Conservation (phyloP, 2,329 filamentous ascomycete species). For the Microsporum ferrugineum region DNA sequence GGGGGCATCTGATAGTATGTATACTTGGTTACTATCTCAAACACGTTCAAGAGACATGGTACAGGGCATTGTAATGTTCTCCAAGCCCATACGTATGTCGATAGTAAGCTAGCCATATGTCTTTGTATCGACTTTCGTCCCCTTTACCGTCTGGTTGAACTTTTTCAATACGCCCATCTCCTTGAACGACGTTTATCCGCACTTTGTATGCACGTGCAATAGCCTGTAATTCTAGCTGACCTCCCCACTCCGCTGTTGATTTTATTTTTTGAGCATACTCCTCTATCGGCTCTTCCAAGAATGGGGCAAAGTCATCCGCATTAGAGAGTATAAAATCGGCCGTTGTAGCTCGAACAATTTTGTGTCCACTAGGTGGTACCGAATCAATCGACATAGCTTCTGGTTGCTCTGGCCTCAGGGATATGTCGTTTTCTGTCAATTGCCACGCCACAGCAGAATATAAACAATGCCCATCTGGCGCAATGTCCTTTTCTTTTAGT, state of each 20-base stretch:
- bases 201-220: conserved; percentile 70
- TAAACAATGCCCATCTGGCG: conserved; percentile 86
- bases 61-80: conserved; percentile 92
- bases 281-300: conserved; percentile 69
- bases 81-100: conserved; percentile 85
- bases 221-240: conserved; percentile 78
- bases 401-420: conserved; percentile 19
- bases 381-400: not conserved
- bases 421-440: conserved; percentile 43
- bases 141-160: conserved; percentile 46
- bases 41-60: conserved; percentile 31
- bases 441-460: conserved; percentile 89
- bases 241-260: conserved; percentile 91
- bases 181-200: conserved; percentile 72
- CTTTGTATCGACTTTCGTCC: conserved; percentile 34
- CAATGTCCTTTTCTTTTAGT: conserved; percentile 66
- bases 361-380: conserved; percentile 45
- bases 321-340: conserved; percentile 66
- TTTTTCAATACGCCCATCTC: conserved; percentile 65
- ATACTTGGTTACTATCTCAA: not conserved
- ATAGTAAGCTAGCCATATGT: conserved; percentile 87
- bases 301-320: conserved; percentile 70
- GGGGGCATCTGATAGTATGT: not conserved
- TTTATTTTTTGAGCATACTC: conserved; percentile 64
- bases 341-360: conserved; percentile 55